phyloP scores from a whole-genome alignment of 129 eudicot species.

The Arctium minus region DNA sequence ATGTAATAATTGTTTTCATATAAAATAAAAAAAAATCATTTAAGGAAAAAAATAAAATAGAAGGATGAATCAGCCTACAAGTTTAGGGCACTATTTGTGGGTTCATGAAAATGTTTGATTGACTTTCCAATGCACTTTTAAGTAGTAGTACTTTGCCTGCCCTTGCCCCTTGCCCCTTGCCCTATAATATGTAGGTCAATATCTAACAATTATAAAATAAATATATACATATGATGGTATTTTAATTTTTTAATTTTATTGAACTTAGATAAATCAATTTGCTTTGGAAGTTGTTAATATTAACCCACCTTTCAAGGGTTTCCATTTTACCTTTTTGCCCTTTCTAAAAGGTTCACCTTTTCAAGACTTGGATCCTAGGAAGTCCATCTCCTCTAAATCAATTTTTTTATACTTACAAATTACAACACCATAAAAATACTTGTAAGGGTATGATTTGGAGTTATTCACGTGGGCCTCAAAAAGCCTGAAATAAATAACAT shows the following conservation, averaged over 20 bases:
- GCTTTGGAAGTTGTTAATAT: conserved; percentile 34
- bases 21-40: too few relatives aligned
- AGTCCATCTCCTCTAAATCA: conserved; percentile 12
- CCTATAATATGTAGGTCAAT: background rate
- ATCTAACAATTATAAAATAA: background rate
- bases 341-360: conserved; percentile 33
- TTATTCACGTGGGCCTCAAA: background rate
- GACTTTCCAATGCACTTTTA: conserved; percentile 1
- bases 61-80: background rate
- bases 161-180: background rate
- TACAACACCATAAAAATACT: background rate
- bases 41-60: background rate
- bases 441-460: background rate
- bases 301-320: conserved; percentile 31
- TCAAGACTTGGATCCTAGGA: conserved; percentile 41
- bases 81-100: conserved; percentile 12
- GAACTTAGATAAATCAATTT: conserved; percentile 23
- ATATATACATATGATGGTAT: background rate
- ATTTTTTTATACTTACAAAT: background rate
- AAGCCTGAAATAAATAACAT: background rate
- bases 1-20: too few relatives aligned
- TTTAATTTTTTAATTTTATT: conserved; percentile 16
- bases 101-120: conserved; percentile 1
- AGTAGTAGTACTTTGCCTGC: background rate
- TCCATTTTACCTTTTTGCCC: conserved; percentile 29